A percentile compares a stretch with the other conserved stretches of the same genome.
These are phyloP conservation scores for Trichosporon faecale DNA, from an alignment of 1,284 basidiomycete genomes.

Conservation along the genomic window DNA sequence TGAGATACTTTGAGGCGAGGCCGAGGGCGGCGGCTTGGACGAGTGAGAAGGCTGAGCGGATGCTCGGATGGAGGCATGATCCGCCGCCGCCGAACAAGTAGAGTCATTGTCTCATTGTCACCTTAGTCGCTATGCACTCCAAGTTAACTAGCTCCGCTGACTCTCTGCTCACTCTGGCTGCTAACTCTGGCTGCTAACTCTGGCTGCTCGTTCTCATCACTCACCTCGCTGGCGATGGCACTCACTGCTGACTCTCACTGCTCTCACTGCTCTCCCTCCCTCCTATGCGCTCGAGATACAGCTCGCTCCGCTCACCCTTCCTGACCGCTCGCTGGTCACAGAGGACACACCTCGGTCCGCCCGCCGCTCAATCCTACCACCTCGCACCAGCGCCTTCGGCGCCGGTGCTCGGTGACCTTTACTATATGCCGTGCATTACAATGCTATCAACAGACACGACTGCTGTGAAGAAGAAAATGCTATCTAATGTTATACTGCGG, in stretches of 20 bases:
- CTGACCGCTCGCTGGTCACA: no score
- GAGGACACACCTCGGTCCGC: no score
- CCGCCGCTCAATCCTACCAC: not conserved
- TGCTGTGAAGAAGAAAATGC: slow-evolving; percentile 3
- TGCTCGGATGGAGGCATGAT: slow-evolving; percentile 51
- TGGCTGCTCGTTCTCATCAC: no score
- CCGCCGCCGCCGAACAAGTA: no score
- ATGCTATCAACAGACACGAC: slow-evolving; percentile 7
- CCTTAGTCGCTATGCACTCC: no score
- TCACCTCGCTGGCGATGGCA: no score
- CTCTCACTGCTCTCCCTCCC: not conserved
- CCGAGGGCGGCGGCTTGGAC: slow-evolving; percentile 40
- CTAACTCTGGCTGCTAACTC: no score
- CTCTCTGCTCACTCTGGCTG: no score
- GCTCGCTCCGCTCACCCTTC: not conserved
- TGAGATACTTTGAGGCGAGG: slow-evolving; percentile 28
- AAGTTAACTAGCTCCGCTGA: no score
- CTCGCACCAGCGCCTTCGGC: not conserved
- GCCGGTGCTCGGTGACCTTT: not conserved
- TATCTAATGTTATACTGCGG: slow-evolving; percentile 6
- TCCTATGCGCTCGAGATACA: not conserved
- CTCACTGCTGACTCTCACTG: no score
- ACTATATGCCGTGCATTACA: slow-evolving; percentile 5
- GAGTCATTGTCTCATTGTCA: no score
- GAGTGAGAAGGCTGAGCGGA: slow-evolving; percentile 42